Evolutionary conservation across 257 asterid genomes (phyloP).

Genomic region (Thymus mandschuricus): DNA sequence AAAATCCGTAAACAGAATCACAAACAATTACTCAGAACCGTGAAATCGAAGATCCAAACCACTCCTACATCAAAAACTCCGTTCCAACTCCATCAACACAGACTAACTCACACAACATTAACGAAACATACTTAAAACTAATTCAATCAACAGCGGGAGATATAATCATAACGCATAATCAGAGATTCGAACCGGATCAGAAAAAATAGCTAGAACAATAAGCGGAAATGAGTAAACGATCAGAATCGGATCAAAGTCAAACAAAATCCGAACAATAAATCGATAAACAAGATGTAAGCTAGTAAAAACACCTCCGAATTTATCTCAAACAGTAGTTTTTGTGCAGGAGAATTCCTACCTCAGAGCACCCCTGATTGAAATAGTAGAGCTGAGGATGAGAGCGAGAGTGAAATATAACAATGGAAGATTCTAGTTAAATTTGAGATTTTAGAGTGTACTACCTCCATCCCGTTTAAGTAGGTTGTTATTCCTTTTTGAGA

Average conservation of each 20-base stretch:
- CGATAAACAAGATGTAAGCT: not conserved
- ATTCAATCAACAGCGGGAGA: not conserved
- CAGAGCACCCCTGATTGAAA: constrained; percentile 44
- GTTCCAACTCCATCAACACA: not conserved
- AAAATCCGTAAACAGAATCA: not conserved
- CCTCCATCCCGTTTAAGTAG: too few species aligned
- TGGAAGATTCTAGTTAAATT: constrained; percentile 28
- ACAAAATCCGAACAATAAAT: constrained; percentile 18
- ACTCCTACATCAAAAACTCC: not conserved
- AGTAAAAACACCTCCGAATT: constrained; percentile 1
- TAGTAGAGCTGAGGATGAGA: constrained; percentile 12
- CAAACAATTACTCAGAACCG: not conserved
- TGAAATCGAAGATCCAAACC: constrained; percentile 10
- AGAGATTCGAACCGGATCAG: constrained; percentile 30
- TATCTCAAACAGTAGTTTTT: not conserved
- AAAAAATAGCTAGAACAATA: constrained; percentile 22
- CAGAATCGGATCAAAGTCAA: constrained; percentile 4
- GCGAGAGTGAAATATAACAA: constrained; percentile 21
- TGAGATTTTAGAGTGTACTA: not conserved
- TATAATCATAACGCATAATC: constrained; percentile 1
- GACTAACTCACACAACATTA: constrained; percentile 7
- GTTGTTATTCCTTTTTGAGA: too few species aligned
- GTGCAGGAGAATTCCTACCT: constrained; percentile 34
- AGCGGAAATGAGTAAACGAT: constrained; percentile 3
- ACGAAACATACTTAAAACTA: not conserved